phyloP scores from a whole-genome alignment of 768 basidiomycete genomes.

The Xerocomellus chrysenteron region DNA sequence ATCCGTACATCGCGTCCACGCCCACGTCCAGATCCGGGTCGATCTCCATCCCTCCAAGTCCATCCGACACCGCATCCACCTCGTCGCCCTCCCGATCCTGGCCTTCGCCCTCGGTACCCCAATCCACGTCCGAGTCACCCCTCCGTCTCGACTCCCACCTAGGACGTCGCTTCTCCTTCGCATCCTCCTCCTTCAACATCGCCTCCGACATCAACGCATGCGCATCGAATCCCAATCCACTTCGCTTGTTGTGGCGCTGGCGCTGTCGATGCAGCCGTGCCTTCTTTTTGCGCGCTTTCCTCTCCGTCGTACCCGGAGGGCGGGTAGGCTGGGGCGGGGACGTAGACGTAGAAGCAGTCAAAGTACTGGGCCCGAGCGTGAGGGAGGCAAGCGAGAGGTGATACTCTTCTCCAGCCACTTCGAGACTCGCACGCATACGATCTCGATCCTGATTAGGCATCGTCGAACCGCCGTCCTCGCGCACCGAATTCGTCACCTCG shows the following conservation, averaged over 20 bases:
- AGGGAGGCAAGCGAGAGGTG: constrained; percentile 30
- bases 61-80: constrained; percentile 30
- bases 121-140: constrained; percentile 69
- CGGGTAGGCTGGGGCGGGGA: constrained; percentile 12
- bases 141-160: constrained; percentile 51
- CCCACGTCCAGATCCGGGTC: constrained; percentile 56
- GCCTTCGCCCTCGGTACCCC: constrained; percentile 50
- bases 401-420: neutral
- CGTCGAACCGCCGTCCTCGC: constrained; percentile 7
- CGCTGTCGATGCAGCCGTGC: constrained; percentile 10
- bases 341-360: neutral
- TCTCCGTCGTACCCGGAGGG: constrained; percentile 20
- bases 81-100: constrained; percentile 28
- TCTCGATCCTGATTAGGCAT: neutral
- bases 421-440: neutral
- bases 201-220: constrained; percentile 46
- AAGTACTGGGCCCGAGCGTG: constrained; percentile 8
- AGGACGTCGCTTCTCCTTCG: constrained; percentile 34
- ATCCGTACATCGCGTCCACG: constrained; percentile 50
- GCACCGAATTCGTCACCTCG: constrained; percentile 2
- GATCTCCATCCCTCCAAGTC: constrained; percentile 57
- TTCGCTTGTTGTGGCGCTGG: constrained; percentile 19
- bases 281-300: constrained; percentile 25
- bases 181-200: constrained; percentile 38
- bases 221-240: constrained; percentile 38